Percentiles rank a stretch among this genome's conserved stretches.
phyloP scores from a whole-genome alignment of 148 eudicot species.

The Salicornia ramosissima region DNA sequence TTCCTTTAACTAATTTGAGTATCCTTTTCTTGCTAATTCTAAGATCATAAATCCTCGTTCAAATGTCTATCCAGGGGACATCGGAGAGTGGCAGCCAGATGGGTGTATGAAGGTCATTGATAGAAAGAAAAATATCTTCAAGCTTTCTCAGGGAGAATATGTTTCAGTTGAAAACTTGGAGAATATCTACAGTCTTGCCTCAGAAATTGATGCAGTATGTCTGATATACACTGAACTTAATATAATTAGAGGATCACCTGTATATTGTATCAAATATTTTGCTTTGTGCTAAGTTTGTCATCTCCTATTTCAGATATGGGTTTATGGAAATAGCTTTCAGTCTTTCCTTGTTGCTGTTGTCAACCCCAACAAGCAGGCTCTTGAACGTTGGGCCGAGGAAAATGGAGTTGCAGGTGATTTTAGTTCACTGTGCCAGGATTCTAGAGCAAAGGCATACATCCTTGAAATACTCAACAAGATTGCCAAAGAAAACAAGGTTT shows the following conservation, averaged over 20 bases:
- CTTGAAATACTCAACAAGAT: slow-evolving; percentile 53
- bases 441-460: slow-evolving; percentile 51
- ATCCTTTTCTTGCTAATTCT: not conserved
- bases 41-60: not conserved
- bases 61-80: slow-evolving; percentile 53
- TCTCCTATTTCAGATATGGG: slow-evolving; percentile 60
- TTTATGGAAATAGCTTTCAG: slow-evolving; percentile 87
- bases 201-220: slow-evolving; percentile 64
- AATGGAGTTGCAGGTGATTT: slow-evolving; percentile 53
- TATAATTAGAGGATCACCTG: not conserved
- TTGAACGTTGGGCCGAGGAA: slow-evolving; percentile 67
- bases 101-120: slow-evolving; percentile 94
- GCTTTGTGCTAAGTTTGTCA: not conserved
- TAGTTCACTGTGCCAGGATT: slow-evolving; percentile 50
- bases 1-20: not conserved
- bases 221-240: not conserved
- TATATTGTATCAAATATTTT: not conserved
- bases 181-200: slow-evolving; percentile 51
- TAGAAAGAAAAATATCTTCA: slow-evolving; percentile 96
- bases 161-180: slow-evolving; percentile 90
- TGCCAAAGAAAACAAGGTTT: slow-evolving; percentile 73
- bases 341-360: slow-evolving; percentile 80
- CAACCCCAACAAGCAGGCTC: slow-evolving; percentile 59
- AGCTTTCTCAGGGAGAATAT: slow-evolving; percentile 98
- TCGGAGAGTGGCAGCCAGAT: slow-evolving; percentile 92